Evolutionary conservation across 352 stramenopile genomes (phyloP), one percentile per base, ranked within the genome.

Genomic region (Phytophthora idaei): DNA sequence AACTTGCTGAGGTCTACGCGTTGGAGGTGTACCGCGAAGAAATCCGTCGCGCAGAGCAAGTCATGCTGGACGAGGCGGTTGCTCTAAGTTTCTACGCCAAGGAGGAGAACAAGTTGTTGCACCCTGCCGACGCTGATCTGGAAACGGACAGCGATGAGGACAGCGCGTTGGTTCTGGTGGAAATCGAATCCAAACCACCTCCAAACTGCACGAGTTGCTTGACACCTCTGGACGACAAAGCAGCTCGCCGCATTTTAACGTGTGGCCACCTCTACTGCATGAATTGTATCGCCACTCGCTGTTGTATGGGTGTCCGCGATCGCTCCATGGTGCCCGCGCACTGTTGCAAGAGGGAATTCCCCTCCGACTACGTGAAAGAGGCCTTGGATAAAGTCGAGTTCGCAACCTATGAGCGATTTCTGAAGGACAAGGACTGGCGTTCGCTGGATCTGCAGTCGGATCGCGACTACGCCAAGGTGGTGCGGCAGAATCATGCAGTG

Each of bases 281-380:
- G 2, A 46, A 67, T 4, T 93, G 86, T 49, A 74, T 94, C 49
- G 37, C 49, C 5, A 80, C 73, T 41, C 79, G 83, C 15, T 85
- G 76, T 64, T 69, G 76, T 21, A 87, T 89, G 73, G 75, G 72
- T 29, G 63, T 91, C 0, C 57, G 60, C 3, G 79, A 94, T 57
- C 80, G 85, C 8, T 71, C 73, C 28, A 71, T 90, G 57, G 68
- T 87, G 25, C 85, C 85, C 34, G 77, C 82, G 11, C 83, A 89
- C 54, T 94, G 83, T 74, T 94, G 83, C 72, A 81, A 81, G 57
- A 79, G 80, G 36, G 85, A 94, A 11, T 87, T 88, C 29, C 85
- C 85, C 0, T 56, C 51, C 15, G 83, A 94, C 14, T 92, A 91
- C 57, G 75, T 94, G 9, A 52, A 52, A 2, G 68, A 85, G 27